Conservation (phyloP, 768 basidiomycete species). For the Lyophyllum semitale region DNA sequence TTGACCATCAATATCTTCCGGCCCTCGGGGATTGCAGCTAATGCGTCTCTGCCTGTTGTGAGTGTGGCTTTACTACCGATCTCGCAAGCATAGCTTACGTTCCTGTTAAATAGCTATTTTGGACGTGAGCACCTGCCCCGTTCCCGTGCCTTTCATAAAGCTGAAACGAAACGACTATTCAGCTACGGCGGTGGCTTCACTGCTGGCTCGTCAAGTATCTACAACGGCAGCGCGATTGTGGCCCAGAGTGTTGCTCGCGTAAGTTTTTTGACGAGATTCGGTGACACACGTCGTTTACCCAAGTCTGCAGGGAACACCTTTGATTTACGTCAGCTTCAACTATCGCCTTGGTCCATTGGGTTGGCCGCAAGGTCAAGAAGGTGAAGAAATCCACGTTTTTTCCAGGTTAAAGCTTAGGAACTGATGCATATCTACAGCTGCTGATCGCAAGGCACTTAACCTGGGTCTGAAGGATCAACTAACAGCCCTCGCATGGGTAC, state of each 20-base stretch:
- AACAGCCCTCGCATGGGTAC: constrained; percentile 48
- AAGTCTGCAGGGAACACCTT: constrained; percentile 33
- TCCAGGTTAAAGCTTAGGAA: not conserved
- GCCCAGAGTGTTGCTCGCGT: constrained; percentile 25
- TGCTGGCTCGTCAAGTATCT: constrained; percentile 18
- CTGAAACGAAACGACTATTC: not conserved
- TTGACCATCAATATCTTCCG: constrained; percentile 60
- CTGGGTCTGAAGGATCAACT: constrained; percentile 42
- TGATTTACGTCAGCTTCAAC: constrained; percentile 51
- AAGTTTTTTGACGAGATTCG: constrained; percentile 27
- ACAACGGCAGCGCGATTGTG: constrained; percentile 28
- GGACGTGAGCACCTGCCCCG: constrained; percentile 30
- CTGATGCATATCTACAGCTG: constrained; percentile 21
- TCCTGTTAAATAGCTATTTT: constrained; percentile 30
- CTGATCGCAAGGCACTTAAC: constrained; percentile 32
- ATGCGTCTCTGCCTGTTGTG: constrained; percentile 40
- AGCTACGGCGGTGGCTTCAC: constrained; percentile 27
- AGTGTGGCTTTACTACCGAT: constrained; percentile 5
- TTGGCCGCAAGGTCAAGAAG: constrained; percentile 41
- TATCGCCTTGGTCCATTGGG: constrained; percentile 55
- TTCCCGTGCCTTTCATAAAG: not conserved
- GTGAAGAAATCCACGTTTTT: not conserved
- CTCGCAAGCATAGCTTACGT: not conserved
- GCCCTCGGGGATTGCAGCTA: constrained; percentile 35
- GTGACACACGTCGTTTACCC: constrained; percentile 22